Evolutionary conservation across 1,284 basidiomycete species (phyloP).

Genomic region (Phlebopus sp.): DNA sequence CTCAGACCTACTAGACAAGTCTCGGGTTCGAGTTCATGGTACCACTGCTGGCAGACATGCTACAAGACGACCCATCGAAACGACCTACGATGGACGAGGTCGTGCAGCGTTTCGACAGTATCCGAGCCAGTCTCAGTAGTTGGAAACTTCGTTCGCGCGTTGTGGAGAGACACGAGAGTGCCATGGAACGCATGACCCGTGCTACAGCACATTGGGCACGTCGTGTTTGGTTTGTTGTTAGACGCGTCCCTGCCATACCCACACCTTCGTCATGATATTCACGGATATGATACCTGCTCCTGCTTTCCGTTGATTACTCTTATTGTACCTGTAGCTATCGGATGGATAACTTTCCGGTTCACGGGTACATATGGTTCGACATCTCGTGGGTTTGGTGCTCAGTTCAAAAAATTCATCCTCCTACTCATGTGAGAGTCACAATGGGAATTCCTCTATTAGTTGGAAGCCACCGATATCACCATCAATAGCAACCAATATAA

Average conservation of each 20-base stretch:
- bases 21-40: slow-evolving; percentile 33
- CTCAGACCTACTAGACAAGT: slow-evolving; percentile 9
- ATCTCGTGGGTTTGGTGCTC: too few relatives aligned
- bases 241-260: slow-evolving; percentile 9
- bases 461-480: too few relatives aligned
- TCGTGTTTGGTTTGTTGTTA: slow-evolving; percentile 14
- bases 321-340: too few relatives aligned
- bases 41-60: slow-evolving; percentile 33
- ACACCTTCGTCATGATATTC: slow-evolving; percentile 4
- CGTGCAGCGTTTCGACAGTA: slow-evolving; percentile 24
- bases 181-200: slow-evolving; percentile 1
- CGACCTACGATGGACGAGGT: slow-evolving; percentile 37
- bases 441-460: too few relatives aligned
- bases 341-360: too few relatives aligned
- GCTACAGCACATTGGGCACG: slow-evolving; percentile 16
- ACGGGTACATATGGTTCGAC: too few relatives aligned
- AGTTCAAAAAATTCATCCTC: too few relatives aligned
- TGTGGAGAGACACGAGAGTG: slow-evolving; percentile 7
- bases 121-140: slow-evolving; percentile 20
- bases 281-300: too few relatives aligned
- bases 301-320: too few relatives aligned
- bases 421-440: too few relatives aligned
- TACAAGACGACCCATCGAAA: slow-evolving; percentile 27
- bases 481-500: too few relatives aligned
- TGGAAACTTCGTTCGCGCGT: slow-evolving; percentile 27